Percentiles rank a stretch among this genome's conserved stretches.
phyloP scores from a whole-genome alignment of 2,329 filamentous ascomycete species.

The Aspergillus cejpii region DNA sequence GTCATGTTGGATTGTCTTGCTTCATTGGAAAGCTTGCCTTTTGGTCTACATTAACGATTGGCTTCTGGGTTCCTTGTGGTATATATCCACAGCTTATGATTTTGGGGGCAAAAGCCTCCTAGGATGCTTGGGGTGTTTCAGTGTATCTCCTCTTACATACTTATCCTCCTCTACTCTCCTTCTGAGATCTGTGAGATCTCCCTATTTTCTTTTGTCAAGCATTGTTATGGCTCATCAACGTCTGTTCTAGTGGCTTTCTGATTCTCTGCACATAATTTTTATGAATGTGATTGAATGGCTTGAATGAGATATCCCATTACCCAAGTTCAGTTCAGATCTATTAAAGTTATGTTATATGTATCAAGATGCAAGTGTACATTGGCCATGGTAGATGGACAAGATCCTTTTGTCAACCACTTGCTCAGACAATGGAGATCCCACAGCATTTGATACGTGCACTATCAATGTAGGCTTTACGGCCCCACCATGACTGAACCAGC shows the following conservation, averaged over 20 bases:
- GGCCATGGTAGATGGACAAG: neutral
- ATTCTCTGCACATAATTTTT: neutral
- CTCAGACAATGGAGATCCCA: conserved; percentile 41
- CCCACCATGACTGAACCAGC: conserved; percentile 43
- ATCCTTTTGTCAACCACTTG: neutral
- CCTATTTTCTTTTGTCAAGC: conserved; percentile 10
- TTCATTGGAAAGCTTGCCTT: neutral
- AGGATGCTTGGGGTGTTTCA: conserved; percentile 2
- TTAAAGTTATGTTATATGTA: neutral
- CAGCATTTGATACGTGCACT: conserved; percentile 43
- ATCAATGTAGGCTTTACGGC: conserved; percentile 39
- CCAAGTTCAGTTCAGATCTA: neutral
- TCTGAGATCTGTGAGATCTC: conserved; percentile 1
- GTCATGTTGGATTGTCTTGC: neutral
- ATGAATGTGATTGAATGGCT: neutral
- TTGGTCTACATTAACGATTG: neutral
- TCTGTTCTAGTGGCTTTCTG: neutral
- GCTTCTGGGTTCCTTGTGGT: conserved; percentile 3
- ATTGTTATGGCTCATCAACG: conserved; percentile 1
- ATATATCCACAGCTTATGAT: neutral
- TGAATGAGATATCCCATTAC: neutral
- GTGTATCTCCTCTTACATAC: conserved; percentile 1
- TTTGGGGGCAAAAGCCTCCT: neutral
- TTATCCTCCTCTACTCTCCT: neutral
- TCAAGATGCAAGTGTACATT: neutral